phyloP scores from a whole-genome alignment of 169 alveolate species.

The Sarcocystis neurona region DNA sequence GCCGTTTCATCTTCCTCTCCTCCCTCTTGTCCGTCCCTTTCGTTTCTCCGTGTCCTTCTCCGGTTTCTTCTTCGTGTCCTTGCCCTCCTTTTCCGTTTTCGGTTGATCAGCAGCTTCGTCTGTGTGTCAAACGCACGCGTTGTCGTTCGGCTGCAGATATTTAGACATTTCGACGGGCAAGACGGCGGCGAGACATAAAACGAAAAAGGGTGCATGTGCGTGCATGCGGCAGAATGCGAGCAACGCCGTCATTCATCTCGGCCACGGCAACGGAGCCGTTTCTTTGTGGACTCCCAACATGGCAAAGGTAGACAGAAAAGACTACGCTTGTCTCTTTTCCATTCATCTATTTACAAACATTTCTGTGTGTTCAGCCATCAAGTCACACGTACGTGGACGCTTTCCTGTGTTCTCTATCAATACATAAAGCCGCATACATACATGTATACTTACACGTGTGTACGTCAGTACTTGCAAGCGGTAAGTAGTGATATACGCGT shows the following conservation, averaged over 20 bases:
- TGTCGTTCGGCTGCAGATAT: constrained; percentile 71
- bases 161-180: constrained; percentile 90
- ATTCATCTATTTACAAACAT: too few species aligned
- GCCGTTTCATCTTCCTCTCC: too few species aligned
- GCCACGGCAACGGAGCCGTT: constrained; percentile 89
- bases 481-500: too few species aligned
- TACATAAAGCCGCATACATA: too few species aligned
- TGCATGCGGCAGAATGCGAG: constrained; percentile 79
- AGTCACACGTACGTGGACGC: too few species aligned
- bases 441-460: too few species aligned
- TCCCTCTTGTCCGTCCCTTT: not conserved
- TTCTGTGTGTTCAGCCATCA: too few species aligned
- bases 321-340: too few species aligned
- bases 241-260: constrained; percentile 88
- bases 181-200: constrained; percentile 81
- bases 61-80: not conserved
- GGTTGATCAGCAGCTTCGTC: too few species aligned
- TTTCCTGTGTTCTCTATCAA: too few species aligned
- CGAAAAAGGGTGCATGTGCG: constrained; percentile 82
- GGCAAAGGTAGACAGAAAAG: constrained; percentile 47
- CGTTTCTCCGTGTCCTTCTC: not conserved
- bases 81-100: not conserved
- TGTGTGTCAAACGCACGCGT: too few species aligned
- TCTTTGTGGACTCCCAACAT: constrained; percentile 91
- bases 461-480: too few species aligned